phyloP scores from a whole-genome alignment of 495 filamentous ascomycete species.

The Penicillium simplicissimum region DNA sequence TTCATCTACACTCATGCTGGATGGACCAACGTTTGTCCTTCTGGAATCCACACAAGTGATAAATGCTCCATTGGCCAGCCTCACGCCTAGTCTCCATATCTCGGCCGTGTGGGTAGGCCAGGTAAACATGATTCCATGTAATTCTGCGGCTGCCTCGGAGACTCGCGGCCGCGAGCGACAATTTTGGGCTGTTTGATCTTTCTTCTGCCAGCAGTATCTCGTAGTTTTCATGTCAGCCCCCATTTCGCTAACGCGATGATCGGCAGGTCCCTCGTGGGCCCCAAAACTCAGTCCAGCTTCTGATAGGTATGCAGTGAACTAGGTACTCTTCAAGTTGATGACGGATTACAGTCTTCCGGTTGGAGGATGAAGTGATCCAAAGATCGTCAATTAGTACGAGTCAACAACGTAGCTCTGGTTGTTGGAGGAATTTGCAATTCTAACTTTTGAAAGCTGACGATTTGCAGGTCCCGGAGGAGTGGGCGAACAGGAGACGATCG shows the following conservation, averaged over 20 bases:
- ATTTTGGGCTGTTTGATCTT: not conserved
- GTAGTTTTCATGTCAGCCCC: not conserved
- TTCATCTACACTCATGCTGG: not conserved
- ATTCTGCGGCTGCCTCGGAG: not conserved
- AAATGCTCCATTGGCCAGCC: not conserved
- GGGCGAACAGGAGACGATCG: conserved; percentile 39
- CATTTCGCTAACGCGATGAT: not conserved
- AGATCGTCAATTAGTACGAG: not conserved
- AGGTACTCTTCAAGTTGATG: no score
- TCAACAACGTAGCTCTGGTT: not conserved
- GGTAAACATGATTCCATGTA: not conserved
- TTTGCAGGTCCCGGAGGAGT: conserved; percentile 32
- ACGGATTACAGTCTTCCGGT: not conserved
- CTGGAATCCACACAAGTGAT: not conserved
- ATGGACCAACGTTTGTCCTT: not conserved
- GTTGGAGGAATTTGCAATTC: conserved; percentile 16
- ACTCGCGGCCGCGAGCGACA: not conserved
- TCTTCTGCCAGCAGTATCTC: not conserved
- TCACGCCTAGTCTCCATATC: not conserved
- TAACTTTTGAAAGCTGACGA: conserved; percentile 7
- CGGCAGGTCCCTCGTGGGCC: not conserved
- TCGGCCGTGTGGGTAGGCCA: not conserved
- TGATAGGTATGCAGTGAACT: not conserved
- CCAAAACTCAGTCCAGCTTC: not conserved
- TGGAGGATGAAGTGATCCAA: not conserved